A percentile compares a stretch with the other conserved stretches of the same genome.
phyloP scores from a whole-genome alignment of 176 grass and related monocot species.

The Zoysia pacifica region DNA sequence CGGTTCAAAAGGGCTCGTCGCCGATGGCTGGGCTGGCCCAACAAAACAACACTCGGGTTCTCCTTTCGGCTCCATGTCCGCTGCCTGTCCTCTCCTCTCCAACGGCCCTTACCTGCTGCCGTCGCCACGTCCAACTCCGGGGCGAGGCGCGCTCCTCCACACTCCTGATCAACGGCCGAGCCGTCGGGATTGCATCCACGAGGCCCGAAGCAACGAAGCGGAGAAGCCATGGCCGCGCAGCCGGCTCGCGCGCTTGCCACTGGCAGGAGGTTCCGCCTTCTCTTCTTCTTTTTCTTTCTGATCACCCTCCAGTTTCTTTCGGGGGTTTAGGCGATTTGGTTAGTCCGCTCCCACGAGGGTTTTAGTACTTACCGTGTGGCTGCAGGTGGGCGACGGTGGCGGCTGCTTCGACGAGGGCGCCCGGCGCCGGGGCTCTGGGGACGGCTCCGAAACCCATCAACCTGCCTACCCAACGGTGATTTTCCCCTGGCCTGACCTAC shows the following conservation, averaged over 20 bases:
- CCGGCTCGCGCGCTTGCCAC: neutral
- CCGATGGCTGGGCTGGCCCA: too few species aligned
- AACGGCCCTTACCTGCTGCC: too few species aligned
- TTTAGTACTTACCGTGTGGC: neutral
- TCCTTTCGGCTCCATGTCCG: too few species aligned
- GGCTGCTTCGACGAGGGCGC: slow-evolving; percentile 40
- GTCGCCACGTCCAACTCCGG: too few species aligned
- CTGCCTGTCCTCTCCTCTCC: neutral
- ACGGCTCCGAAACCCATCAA: slow-evolving; percentile 51
- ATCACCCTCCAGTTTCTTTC: neutral
- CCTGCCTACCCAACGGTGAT: slow-evolving; percentile 46
- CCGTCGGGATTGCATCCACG: neutral
- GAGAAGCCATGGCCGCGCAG: slow-evolving; percentile 23
- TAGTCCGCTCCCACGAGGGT: neutral
- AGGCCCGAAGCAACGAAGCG: neutral
- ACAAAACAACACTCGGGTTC: too few species aligned
- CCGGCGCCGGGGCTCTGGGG: slow-evolving; percentile 47
- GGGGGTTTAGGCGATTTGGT: neutral
- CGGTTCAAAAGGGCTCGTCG: too few species aligned
- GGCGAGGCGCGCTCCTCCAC: neutral
- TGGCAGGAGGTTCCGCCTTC: neutral
- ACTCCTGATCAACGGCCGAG: too few species aligned
- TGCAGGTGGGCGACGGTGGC: slow-evolving; percentile 46
- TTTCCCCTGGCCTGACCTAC: neutral
- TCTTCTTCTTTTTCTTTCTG: neutral